These are phyloP conservation scores for Paratinospora sagittata DNA, from an alignment of 164 flowering plant species.

Conservation along the genomic window DNA sequence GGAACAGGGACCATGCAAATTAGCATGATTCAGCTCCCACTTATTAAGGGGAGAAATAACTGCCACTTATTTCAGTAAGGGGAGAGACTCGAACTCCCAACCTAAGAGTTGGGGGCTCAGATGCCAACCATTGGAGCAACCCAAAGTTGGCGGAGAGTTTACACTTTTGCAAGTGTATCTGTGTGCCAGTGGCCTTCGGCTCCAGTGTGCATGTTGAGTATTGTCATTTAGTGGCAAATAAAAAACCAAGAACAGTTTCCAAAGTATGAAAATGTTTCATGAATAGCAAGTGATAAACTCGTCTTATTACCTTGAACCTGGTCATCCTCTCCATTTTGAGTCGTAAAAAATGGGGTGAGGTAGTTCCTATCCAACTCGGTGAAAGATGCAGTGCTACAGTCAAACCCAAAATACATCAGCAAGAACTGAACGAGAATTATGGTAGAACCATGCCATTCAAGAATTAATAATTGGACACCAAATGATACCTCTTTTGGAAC, in stretches of 20 bases:
- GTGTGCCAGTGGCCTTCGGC: no score
- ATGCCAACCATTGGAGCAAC: no score
- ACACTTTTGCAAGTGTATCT: no score
- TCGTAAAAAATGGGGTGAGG: conserved; percentile 94
- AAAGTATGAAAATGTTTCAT: not conserved
- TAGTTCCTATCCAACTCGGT: conserved; percentile 82
- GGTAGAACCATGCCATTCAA: not conserved
- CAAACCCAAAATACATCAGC: conserved; percentile 10
- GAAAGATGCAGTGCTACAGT: conserved; percentile 78
- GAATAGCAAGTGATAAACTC: not conserved
- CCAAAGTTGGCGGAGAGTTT: no score
- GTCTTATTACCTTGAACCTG: conserved; percentile 36
- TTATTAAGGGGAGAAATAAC: no score
- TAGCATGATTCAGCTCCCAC: no score
- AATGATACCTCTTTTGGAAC: conserved; percentile 65
- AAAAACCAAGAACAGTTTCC: not conserved
- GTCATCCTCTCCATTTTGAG: conserved; percentile 71
- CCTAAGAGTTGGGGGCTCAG: no score
- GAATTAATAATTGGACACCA: not conserved
- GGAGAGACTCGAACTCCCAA: no score
- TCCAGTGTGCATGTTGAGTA: not conserved
- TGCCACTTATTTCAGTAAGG: no score
- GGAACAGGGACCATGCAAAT: no score
- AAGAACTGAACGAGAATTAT: not conserved
- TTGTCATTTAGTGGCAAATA: not conserved